Conservation (phyloP, 2,329 filamentous ascomycete species). For the Dactylellina drechsleri region DNA sequence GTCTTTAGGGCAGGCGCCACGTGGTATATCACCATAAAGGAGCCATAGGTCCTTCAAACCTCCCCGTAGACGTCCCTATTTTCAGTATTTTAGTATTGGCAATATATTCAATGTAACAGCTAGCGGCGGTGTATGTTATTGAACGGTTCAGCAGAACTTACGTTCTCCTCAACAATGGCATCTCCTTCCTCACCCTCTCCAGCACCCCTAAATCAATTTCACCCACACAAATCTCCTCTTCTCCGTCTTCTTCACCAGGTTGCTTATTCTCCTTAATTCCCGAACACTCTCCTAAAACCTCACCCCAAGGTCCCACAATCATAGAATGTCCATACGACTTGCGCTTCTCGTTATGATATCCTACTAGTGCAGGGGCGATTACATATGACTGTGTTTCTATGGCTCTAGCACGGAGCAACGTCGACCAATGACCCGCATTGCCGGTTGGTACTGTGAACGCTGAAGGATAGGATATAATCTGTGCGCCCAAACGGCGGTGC, state of each 20-base stretch:
- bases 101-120: too few relatives aligned
- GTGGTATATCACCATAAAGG: too few relatives aligned
- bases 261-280: slow-evolving; percentile 60
- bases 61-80: slow-evolving; percentile 64
- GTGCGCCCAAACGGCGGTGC: slow-evolving; percentile 73
- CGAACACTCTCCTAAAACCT: slow-evolving; percentile 73
- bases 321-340: slow-evolving; percentile 86
- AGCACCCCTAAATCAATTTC: slow-evolving; percentile 67
- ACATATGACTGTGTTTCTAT: slow-evolving; percentile 91
- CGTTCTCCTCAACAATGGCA: slow-evolving; percentile 69
- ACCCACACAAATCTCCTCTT: slow-evolving; percentile 68
- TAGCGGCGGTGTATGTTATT: too few relatives aligned
- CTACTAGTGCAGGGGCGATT: slow-evolving; percentile 84
- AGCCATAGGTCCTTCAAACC: not conserved
- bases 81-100: not conserved
- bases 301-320: slow-evolving; percentile 87
- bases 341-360: slow-evolving; percentile 77
- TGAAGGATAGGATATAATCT: slow-evolving; percentile 85
- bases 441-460: slow-evolving; percentile 91
- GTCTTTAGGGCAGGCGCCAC: too few relatives aligned
- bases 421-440: slow-evolving; percentile 80
- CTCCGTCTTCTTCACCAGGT: slow-evolving; percentile 56
- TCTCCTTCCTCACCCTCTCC: slow-evolving; percentile 67
- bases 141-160: slow-evolving; percentile 33
- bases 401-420: slow-evolving; percentile 79